Percentiles rank a stretch among this genome's conserved stretches.
These are phyloP conservation scores for Lasiodiplodia sp. DNA, from an alignment of 2,329 filamentous ascomycete species.

Conservation along the genomic window DNA sequence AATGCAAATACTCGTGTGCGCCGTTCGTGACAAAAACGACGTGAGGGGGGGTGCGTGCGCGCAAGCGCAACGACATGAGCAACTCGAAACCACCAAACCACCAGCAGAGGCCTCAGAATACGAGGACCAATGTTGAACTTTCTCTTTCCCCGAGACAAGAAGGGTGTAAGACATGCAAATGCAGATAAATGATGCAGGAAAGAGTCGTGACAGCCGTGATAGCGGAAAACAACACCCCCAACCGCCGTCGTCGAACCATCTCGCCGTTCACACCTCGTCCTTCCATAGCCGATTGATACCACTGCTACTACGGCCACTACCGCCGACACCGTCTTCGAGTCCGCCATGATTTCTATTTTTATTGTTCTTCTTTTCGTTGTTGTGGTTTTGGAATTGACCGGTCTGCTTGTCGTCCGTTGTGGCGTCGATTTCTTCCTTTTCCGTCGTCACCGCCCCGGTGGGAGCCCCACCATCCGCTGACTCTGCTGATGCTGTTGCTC, in stretches of 20 bases:
- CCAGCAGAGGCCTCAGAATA: not conserved
- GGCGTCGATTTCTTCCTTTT: slow-evolving; percentile 12
- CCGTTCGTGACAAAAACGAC: slow-evolving; percentile 27
- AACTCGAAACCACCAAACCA: slow-evolving; percentile 13
- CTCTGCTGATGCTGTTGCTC: not conserved
- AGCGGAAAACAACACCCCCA: not conserved
- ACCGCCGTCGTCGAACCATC: not conserved
- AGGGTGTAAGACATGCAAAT: not conserved
- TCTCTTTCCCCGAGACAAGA: not conserved
- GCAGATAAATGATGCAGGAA: not conserved
- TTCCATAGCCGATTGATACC: slow-evolving; percentile 8
- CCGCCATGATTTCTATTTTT: not conserved
- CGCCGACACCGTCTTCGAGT: not conserved
- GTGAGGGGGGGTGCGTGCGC: slow-evolving; percentile 8
- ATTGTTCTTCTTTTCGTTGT: not conserved
- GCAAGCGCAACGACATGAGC: not conserved
- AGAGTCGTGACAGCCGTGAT: slow-evolving; percentile 18
- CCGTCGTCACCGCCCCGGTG: slow-evolving; percentile 1
- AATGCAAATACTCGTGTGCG: slow-evolving; percentile 14
- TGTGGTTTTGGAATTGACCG: not conserved
- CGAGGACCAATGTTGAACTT: not conserved
- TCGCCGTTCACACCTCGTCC: slow-evolving; percentile 9
- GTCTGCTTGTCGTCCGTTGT: not conserved
- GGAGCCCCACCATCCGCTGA: slow-evolving; percentile 6
- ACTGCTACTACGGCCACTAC: not conserved